phyloP scores from a whole-genome alignment of 2,329 filamentous ascomycete species.

The Monilinia vaccinii-corymbosi region DNA sequence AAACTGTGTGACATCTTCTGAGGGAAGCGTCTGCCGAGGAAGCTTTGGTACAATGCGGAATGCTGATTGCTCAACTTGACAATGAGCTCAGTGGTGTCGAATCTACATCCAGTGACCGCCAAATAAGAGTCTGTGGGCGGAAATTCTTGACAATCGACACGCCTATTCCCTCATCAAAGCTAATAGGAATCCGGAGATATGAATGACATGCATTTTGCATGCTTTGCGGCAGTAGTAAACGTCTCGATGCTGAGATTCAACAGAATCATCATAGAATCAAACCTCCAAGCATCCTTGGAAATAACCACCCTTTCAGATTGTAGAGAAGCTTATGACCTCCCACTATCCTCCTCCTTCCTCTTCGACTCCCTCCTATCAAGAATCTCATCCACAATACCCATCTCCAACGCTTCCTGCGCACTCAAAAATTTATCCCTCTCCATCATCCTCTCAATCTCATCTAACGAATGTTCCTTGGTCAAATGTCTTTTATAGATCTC shows the following conservation, averaged over 20 bases:
- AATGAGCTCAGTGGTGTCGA: not conserved
- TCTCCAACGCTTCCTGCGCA: slow-evolving; percentile 76
- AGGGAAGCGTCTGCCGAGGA: not conserved
- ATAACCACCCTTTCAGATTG: not conserved
- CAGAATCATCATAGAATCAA: not conserved
- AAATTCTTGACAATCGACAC: not conserved
- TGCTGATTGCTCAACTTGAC: not conserved
- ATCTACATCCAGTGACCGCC: not conserved
- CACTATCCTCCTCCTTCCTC: slow-evolving; percentile 13
- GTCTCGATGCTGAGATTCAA: too few relatives aligned
- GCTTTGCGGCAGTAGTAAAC: not conserved
- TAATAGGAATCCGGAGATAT: not conserved
- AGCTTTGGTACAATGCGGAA: not conserved
- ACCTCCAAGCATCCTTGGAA: not conserved
- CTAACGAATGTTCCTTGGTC: slow-evolving; percentile 69
- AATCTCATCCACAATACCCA: slow-evolving; percentile 90
- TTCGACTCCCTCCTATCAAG: slow-evolving; percentile 48
- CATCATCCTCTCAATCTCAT: slow-evolving; percentile 90
- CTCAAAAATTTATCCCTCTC: slow-evolving; percentile 93
- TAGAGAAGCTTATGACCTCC: not conserved
- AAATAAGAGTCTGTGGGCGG: not conserved
- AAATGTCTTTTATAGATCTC: slow-evolving; percentile 82
- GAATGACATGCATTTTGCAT: not conserved
- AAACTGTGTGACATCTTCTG: not conserved
- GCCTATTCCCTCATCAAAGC: not conserved